Conservation (phyloP, 2,329 filamentous ascomycete species). For the Cladophialophora immunda region DNA sequence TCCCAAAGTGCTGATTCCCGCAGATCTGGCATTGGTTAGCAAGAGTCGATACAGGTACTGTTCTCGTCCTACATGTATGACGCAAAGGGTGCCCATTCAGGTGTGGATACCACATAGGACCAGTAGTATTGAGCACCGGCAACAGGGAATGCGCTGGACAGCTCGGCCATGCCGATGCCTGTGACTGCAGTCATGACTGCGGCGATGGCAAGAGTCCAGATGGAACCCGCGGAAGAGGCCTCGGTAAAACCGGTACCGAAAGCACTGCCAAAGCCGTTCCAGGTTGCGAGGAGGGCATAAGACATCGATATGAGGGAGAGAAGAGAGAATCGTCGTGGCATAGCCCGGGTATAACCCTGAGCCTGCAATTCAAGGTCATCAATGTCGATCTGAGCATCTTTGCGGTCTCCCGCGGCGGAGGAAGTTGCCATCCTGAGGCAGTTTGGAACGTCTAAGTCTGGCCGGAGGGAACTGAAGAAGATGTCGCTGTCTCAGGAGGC, state of each 20-base stretch:
- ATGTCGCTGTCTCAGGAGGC: background rate
- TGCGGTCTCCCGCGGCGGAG: background rate
- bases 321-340: constrained; percentile 29
- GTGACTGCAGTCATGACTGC: constrained; percentile 27
- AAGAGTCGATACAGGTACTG: background rate
- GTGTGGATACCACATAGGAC: constrained; percentile 28
- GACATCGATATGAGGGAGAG: constrained; percentile 27
- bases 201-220: constrained; percentile 31
- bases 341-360: constrained; percentile 25
- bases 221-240: constrained; percentile 28
- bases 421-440: background rate
- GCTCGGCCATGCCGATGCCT: constrained; percentile 31
- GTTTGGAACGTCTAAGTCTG: background rate
- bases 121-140: constrained; percentile 35
- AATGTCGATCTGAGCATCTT: constrained; percentile 23
- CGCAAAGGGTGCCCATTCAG: constrained; percentile 27
- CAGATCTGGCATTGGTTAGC: constrained; percentile 21
- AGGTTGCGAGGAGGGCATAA: constrained; percentile 30
- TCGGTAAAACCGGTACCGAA: constrained; percentile 31
- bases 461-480: background rate
- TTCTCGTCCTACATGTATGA: constrained; percentile 28
- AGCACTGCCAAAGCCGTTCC: constrained; percentile 29
- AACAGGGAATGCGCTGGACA: constrained; percentile 24
- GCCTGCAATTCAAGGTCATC: constrained; percentile 30
- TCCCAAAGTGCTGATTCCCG: constrained; percentile 29